Evolutionary conservation across 257 asterid species (phyloP), one percentile per base, ranked within the genome.

Genomic region (Lycium barbarum): DNA sequence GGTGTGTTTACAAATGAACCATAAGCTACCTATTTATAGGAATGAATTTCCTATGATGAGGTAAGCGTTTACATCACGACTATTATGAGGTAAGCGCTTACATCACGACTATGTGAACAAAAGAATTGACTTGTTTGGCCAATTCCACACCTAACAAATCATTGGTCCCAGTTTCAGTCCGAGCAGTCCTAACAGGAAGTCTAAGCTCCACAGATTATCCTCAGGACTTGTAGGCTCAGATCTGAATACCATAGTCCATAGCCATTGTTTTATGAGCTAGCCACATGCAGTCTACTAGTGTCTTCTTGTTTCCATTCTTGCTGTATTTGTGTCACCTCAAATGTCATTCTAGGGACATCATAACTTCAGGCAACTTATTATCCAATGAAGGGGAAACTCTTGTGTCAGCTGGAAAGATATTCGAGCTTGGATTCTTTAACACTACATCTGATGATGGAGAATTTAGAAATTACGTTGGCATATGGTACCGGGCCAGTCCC

Each of bases 361-460:
- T 73, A 73, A 20, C 80, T 20, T 20, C 80, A 45, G 17, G 3
- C 35, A 79, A 59, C 26, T 33, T 54, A 15, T 14, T 79, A 79
- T 14, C 51, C 7, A 40, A 36, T 9, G 18, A 54, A 38, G 17
- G 6, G n/a, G 72, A n/a, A 38, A 74, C 84, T 65, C 84, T 90
- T 81, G 90, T 90, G 13, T 90, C 92, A 38, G 83, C 82, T 83
- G 88, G 86, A 67, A 59, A 80, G 47, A 82, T 0, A 84, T 90
- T 88, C 70, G 88, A 88, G 18, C 88, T 90, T 5, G 91, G 91
- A 70, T 86, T 88, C 35, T 90, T 87, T 13, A 51, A 70, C 70
- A 36, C 26, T 15, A 4, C 26, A 36, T 68, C 76, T 14, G 45
- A 36, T 0, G 68, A 84, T 8, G 81, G 57, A 40, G 81, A 82